A percentile compares a stretch with the other conserved stretches of the same genome.
These are phyloP conservation scores for Exserohilum rostratum DNA, from an alignment of 2,329 filamentous ascomycete genomes.

Conservation along the genomic window DNA sequence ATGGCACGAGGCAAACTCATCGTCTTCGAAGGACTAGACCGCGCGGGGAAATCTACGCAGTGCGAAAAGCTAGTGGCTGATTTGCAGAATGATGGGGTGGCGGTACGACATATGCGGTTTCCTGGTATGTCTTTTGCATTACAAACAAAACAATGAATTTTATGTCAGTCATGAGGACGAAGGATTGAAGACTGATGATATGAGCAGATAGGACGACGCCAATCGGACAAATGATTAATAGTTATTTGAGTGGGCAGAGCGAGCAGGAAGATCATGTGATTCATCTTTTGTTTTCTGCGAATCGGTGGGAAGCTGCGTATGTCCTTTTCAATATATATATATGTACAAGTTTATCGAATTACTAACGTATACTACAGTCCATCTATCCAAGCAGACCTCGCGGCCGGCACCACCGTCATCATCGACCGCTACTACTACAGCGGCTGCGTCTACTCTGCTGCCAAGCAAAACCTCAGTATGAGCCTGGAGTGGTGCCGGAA, in stretches of 20 bases:
- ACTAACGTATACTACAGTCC: neutral
- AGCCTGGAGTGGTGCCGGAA: conserved; percentile 79
- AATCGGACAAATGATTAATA: conserved; percentile 86
- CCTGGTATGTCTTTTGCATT: conserved; percentile 65
- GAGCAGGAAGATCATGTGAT: conserved; percentile 87
- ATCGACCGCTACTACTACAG: conserved; percentile 96
- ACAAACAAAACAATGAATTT: too few relatives aligned
- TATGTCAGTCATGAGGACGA: too few relatives aligned
- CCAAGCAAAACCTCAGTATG: conserved; percentile 76
- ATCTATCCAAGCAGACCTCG: conserved; percentile 52
- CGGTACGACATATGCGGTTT: conserved; percentile 67
- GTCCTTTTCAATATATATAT: too few relatives aligned
- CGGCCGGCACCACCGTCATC: conserved; percentile 74
- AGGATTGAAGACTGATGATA: conserved; percentile 1
- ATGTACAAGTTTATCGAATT: too few relatives aligned
- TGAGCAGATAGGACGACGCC: conserved; percentile 75
- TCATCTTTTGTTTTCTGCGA: conserved; percentile 88
- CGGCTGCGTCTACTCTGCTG: conserved; percentile 89
- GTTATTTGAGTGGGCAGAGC: conserved; percentile 74
- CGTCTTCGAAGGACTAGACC: conserved; percentile 86
- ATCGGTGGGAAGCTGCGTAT: conserved; percentile 76
- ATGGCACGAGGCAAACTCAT: conserved; percentile 72
- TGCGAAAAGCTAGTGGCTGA: conserved; percentile 69
- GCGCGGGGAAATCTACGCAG: conserved; percentile 92
- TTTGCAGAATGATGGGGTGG: conserved; percentile 58